Evolutionary conservation across 306 rosid species (phyloP).

Genomic region (Glycine tomentella): DNA sequence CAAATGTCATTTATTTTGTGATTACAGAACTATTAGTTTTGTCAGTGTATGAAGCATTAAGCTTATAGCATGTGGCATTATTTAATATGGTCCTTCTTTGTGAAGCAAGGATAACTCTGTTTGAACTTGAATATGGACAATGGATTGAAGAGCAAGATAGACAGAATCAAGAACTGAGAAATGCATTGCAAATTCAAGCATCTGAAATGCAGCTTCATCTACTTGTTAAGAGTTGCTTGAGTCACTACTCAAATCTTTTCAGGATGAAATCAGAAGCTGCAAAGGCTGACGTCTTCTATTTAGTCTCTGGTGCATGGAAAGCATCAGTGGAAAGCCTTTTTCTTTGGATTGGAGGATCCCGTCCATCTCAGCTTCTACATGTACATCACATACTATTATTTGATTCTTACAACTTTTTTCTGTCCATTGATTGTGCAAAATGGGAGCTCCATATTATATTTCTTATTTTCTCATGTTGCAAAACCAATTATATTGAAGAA

Average conservation of each 20-base stretch:
- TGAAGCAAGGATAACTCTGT: slow-evolving; percentile 64
- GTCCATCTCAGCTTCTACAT: slow-evolving; percentile 80
- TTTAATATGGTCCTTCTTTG: slow-evolving; percentile 11
- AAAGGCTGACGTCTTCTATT: slow-evolving; percentile 70
- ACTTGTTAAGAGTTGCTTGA: slow-evolving; percentile 66
- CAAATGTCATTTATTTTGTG: neutral
- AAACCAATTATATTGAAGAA: too few relatives aligned
- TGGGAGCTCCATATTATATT: slow-evolving; percentile 5
- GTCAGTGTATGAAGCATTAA: neutral
- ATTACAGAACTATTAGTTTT: neutral
- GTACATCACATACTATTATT: slow-evolving; percentile 50
- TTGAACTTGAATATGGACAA: slow-evolving; percentile 72
- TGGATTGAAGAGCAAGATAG: slow-evolving; percentile 81
- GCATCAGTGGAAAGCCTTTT: slow-evolving; percentile 72
- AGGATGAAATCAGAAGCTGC: slow-evolving; percentile 76
- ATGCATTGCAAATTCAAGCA: slow-evolving; percentile 62
- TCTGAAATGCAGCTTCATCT: slow-evolving; percentile 64
- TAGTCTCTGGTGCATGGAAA: slow-evolving; percentile 78
- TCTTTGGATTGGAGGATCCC: slow-evolving; percentile 91
- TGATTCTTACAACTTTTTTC: neutral
- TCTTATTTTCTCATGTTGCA: slow-evolving; percentile 10
- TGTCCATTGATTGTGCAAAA: neutral
- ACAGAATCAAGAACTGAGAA: slow-evolving; percentile 67
- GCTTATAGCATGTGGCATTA: slow-evolving; percentile 19
- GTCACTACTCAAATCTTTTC: slow-evolving; percentile 69